Base-by-base conservation (phyloP, 2,329 filamentous ascomycete species). In the Aspergillus thermomutatus region DNA sequence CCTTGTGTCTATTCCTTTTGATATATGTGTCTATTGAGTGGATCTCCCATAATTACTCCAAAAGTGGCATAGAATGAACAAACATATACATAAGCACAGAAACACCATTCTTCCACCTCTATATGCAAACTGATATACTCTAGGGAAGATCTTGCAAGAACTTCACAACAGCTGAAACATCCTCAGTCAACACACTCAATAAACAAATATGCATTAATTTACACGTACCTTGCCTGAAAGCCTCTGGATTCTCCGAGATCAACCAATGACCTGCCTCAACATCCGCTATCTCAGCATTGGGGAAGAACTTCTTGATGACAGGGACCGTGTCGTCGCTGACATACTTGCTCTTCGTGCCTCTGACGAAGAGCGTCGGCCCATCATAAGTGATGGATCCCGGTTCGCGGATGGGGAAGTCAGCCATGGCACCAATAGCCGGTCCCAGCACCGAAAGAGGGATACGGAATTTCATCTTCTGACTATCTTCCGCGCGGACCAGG, bases 391-490 rank as follows among this genome's bases (percentile, higher is more conserved):
- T 76, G 60, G 82, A 75, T n/a, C 83, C 81, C 0, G 92, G 87
- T 65, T 91, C 81, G 63, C 83, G 88, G 77, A 87, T 96, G 0
- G 94, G 93, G 68, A 99, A 99, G 65, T 95, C 91, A 1, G 90
- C 91, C 78, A 97, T 84, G 61, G 90, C 80, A 64, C 86, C 83
- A 43, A 99, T 78, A 0, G 86, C 81, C 49, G 81, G 79, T 3
- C 82, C 87, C 0, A 99, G 78, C 3, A 84, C 86, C 49, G 83
- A 80, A 10, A 99, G 77, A 0, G 94, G 93, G 3, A 97, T 86
- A 27, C 90, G 84, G 76, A 94, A 97, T 65, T 84, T 87, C 65
- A 89, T 83, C 2, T 79, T 79, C 31, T 82, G 79, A 51, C 80
- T 76, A 3, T 81, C 75, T 19, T 73, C 68, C 3, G 74, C 67